These are phyloP conservation scores for Tremella mesenterica DNA, from an alignment of 768 basidiomycete species.

Conservation along the genomic window DNA sequence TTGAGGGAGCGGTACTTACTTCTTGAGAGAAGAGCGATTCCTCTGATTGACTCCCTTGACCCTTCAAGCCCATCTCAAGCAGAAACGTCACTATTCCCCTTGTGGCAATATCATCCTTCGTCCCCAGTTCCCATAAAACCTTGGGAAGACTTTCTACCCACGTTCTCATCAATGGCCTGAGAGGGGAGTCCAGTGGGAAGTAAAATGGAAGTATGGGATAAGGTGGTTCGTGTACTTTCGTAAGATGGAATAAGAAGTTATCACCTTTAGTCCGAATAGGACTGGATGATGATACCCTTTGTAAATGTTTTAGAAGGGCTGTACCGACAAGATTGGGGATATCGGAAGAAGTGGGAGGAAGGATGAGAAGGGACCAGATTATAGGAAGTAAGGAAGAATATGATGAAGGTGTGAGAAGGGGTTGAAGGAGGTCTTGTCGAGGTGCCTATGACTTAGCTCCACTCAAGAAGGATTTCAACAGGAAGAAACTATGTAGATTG, in stretches of 20 bases:
- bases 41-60: slow-evolving; percentile 7
- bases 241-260: slow-evolving; percentile 64
- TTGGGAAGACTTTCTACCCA: slow-evolving; percentile 74
- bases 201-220: slow-evolving; percentile 34
- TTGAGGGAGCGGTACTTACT: neutral
- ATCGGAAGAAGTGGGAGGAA: slow-evolving; percentile 22
- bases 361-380: slow-evolving; percentile 45
- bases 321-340: slow-evolving; percentile 47
- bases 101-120: slow-evolving; percentile 52
- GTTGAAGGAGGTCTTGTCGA: slow-evolving; percentile 26
- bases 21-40: slow-evolving; percentile 6
- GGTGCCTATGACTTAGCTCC: slow-evolving; percentile 16
- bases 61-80: slow-evolving; percentile 45
- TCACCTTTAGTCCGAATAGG: slow-evolving; percentile 59
- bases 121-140: slow-evolving; percentile 74
- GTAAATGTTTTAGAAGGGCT: slow-evolving; percentile 61
- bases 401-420: slow-evolving; percentile 27
- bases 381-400: slow-evolving; percentile 38
- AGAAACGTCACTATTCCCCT: slow-evolving; percentile 58
- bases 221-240: slow-evolving; percentile 52
- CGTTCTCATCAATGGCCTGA: slow-evolving; percentile 41
- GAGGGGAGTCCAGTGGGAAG: slow-evolving; percentile 13
- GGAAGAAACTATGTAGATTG: too few relatives aligned
- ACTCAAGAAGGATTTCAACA: neutral
- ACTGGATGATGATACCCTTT: slow-evolving; percentile 55